Conservation (phyloP, 225 moss, liverwort and hornwort genomes). For the Pseudisothecium myosuroides region DNA sequence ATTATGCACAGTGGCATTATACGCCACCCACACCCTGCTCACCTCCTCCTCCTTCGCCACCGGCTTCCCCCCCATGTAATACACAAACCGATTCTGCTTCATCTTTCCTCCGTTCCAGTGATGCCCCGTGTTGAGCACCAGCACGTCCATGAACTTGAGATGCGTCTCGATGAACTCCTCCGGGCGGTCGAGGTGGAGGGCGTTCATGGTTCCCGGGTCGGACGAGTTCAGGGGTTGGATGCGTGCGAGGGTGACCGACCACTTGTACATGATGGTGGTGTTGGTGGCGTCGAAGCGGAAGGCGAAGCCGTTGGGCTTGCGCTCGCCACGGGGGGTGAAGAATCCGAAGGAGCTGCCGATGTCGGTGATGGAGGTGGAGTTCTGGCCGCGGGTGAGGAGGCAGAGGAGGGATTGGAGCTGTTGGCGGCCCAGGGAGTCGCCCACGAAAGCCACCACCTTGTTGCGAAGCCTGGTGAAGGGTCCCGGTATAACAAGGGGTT, state of each 20-base stretch:
- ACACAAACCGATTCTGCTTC: conserved; percentile 29
- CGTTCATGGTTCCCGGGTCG: conserved; percentile 6
- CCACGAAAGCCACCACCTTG: conserved; percentile 73
- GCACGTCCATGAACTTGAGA: conserved; percentile 27
- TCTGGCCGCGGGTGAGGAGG: conserved; percentile 63
- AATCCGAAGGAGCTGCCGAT: conserved; percentile 13
- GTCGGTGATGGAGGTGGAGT: conserved; percentile 10
- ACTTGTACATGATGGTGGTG: conserved; percentile 67
- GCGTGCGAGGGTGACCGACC: conserved; percentile 48
- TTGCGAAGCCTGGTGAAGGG: conserved; percentile 56
- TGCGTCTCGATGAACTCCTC: conserved; percentile 21
- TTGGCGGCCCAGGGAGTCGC: conserved; percentile 71
- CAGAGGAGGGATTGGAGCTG: conserved; percentile 75
- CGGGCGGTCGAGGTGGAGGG: conserved; percentile 71
- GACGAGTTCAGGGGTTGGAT: conserved; percentile 16
- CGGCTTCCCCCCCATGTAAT: conserved; percentile 19
- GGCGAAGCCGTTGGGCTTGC: conserved; percentile 35
- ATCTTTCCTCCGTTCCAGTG: conserved; percentile 83
- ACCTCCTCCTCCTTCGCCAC: background rate
- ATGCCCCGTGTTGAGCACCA: conserved; percentile 69
- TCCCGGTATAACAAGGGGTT: background rate
- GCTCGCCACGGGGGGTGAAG: background rate
- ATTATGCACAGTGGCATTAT: conserved; percentile 35
- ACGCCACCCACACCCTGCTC: conserved; percentile 6
- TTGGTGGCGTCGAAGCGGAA: conserved; percentile 61